Evolutionary conservation across 768 basidiomycete genomes (phyloP).

Genomic region (Punctularia strigosozonata): DNA sequence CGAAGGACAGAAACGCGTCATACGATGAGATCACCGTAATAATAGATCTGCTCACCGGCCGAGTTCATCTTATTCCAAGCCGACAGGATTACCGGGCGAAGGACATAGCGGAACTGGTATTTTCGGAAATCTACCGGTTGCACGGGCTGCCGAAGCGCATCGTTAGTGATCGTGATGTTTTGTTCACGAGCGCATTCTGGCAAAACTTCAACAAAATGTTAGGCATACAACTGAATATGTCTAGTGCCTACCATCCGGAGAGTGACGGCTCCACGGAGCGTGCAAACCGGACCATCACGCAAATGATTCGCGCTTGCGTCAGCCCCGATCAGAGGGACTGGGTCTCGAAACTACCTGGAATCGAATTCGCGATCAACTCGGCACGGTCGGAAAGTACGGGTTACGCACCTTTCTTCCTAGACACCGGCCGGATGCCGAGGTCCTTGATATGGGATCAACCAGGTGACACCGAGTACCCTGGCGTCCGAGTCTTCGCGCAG

Average conservation of each 20-base stretch:
- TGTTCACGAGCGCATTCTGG: constrained; percentile 36
- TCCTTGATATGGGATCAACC: constrained; percentile 18
- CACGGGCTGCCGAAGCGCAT: constrained; percentile 28
- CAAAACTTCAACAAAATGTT: constrained; percentile 17
- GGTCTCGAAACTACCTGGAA: constrained; percentile 17
- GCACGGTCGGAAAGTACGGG: constrained; percentile 22
- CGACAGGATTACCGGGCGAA: constrained; percentile 16
- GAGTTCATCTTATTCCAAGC: constrained; percentile 19
- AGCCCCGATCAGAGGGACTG: constrained; percentile 20
- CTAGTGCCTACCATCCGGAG: constrained; percentile 30
- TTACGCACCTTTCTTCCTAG: constrained; percentile 24
- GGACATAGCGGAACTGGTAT: constrained; percentile 25
- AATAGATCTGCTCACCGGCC: constrained; percentile 12
- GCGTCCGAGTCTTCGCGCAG: constrained; percentile 17
- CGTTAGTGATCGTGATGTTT: constrained; percentile 26
- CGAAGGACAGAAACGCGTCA: constrained; percentile 10
- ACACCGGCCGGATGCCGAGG: constrained; percentile 18
- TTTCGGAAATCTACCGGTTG: constrained; percentile 20
- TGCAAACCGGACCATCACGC: constrained; percentile 19
- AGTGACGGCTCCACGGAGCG: constrained; percentile 28
- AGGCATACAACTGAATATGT: constrained; percentile 22
- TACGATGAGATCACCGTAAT: constrained; percentile 16
- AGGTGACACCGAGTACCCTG: constrained; percentile 10
- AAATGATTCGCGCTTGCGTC: constrained; percentile 19
- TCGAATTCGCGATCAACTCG: constrained; percentile 27